Evolutionary conservation across 768 basidiomycete species (phyloP).

Genomic region (Ramaria rubella): DNA sequence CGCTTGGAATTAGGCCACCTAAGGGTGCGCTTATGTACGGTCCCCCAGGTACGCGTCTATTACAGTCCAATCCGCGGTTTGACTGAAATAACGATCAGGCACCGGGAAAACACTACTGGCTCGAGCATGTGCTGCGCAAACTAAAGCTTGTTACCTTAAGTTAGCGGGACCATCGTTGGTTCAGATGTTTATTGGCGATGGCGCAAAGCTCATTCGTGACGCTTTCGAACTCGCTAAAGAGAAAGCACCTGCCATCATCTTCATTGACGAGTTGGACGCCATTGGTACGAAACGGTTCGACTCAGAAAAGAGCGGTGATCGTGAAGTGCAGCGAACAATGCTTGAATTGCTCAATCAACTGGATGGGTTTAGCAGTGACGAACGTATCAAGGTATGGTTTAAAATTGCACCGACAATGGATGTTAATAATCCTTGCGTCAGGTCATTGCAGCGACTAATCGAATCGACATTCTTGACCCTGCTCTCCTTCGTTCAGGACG

Average conservation of each 20-base stretch:
- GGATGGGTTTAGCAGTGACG: slow-evolving; percentile 95
- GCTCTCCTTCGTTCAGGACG: slow-evolving; percentile 97
- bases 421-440: slow-evolving; percentile 24
- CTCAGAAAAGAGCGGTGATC: slow-evolving; percentile 96
- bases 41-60: slow-evolving; percentile 67
- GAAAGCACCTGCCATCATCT: slow-evolving; percentile 98
- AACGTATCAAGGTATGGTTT: slow-evolving; percentile 81
- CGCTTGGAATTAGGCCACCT: slow-evolving; percentile 93
- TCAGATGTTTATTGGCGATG: slow-evolving; percentile 99
- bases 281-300: slow-evolving; percentile 99
- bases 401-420: slow-evolving; percentile 4
- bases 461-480: slow-evolving; percentile 97
- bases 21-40: slow-evolving; percentile 99
- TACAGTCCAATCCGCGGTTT: neutral
- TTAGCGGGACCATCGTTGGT: slow-evolving; percentile 96
- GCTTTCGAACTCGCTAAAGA: slow-evolving; percentile 97
- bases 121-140: slow-evolving; percentile 95
- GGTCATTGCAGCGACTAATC: slow-evolving; percentile 98
- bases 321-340: slow-evolving; percentile 99
- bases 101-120: slow-evolving; percentile 98
- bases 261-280: slow-evolving; percentile 98
- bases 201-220: slow-evolving; percentile 96
- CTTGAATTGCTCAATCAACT: slow-evolving; percentile 96
- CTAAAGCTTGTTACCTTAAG: slow-evolving; percentile 96
- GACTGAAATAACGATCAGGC: slow-evolving; percentile 34